These are phyloP conservation scores for Porcisia deanei DNA, from an alignment of 208 protist genomes.

Conservation along the genomic window DNA sequence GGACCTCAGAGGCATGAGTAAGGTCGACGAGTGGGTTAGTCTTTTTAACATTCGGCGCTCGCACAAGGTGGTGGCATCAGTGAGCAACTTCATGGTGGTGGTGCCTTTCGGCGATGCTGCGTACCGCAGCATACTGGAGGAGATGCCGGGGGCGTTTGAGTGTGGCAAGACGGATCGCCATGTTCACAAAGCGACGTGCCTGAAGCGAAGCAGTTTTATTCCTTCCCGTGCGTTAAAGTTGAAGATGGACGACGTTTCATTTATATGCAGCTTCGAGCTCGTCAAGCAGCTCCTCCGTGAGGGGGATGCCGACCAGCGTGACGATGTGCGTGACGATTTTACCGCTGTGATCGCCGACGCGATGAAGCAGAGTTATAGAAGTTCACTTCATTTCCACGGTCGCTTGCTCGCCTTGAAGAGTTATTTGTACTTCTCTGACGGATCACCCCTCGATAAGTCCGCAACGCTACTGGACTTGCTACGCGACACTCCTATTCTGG, in stretches of 20 bases:
- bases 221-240: constrained; percentile 80
- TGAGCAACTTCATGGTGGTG: constrained; percentile 76
- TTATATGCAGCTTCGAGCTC: constrained; percentile 55
- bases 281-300: constrained; percentile 24
- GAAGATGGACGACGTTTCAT: constrained; percentile 51
- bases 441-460: constrained; percentile 42
- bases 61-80: constrained; percentile 57
- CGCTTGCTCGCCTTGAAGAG: constrained; percentile 54
- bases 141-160: constrained; percentile 41
- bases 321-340: neutral
- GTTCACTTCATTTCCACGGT: constrained; percentile 43
- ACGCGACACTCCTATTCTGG: constrained; percentile 51
- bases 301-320: neutral
- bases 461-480: constrained; percentile 31
- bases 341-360: constrained; percentile 9
- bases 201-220: constrained; percentile 71
- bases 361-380: constrained; percentile 15
- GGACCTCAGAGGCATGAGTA: constrained; percentile 11
- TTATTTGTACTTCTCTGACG: constrained; percentile 72
- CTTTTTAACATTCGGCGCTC: constrained; percentile 41
- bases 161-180: constrained; percentile 48
- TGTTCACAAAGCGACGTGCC: constrained; percentile 44
- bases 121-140: constrained; percentile 77
- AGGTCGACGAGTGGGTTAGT: constrained; percentile 24
- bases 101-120: constrained; percentile 83